Evolutionary conservation across 2,329 filamentous ascomycete genomes (phyloP), one percentile per base, ranked within the genome.

Genomic region (Seiridium unicorne): DNA sequence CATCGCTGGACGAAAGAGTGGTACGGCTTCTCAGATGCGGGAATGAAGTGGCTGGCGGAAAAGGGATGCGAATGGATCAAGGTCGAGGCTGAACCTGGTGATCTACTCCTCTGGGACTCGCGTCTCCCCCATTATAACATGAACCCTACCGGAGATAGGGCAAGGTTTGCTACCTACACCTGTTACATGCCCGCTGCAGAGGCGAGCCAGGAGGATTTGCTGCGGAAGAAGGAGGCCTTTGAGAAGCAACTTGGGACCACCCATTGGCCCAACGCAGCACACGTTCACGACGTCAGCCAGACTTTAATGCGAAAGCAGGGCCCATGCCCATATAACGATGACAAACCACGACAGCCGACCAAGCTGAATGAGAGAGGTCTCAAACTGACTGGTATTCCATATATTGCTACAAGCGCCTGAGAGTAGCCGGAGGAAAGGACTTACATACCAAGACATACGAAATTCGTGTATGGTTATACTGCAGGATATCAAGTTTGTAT

Each of bases 351-450:
- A 10, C 66, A 70, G 63, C 78, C 78, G 1, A 63, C 76, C 1
- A 74, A 77, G 31, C 63, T 81, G 38, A 68, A 68, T 60, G 78
- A 80, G 69, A 63, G 77, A 32, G 75, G 74, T 1, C 79, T 76
- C 64, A 79, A 74, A 64, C 64, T 82, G 57, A 82, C 79, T 2
- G 79, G 79, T 2, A 79, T 82, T 61, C 78, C 79, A 9, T 82
- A 81, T 18, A 67, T 71, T 58, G 35, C 55, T n/a, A 44, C 55
- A 5, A 47, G 42, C 26, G 55, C 55, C 38, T 57, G 26, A 49
- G 26, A 32, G n/a, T 26, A 49, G 18, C 13, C 26, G 18, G 9
- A 31, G 4, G 8, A 11, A 38, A 53, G 10, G 11, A 9, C 2
- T 5, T n/a, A n/a, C 5, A 13, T 42, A 32, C 3, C 13, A 7